Evolutionary conservation across 176 grass and related monocot species (phyloP).

Genomic region (Saccharum spontaneum): DNA sequence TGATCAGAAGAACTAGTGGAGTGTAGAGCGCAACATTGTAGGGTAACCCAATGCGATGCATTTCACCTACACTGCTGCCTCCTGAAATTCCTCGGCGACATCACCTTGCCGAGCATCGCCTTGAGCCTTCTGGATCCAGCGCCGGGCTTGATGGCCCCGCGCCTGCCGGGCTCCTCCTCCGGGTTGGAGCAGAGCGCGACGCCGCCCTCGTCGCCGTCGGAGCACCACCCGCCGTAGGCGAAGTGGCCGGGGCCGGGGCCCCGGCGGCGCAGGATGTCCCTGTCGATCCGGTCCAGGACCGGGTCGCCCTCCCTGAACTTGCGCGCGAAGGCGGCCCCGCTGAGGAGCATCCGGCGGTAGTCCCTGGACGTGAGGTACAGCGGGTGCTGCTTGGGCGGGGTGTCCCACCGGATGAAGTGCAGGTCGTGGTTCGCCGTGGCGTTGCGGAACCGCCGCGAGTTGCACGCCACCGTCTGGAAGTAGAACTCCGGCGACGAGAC

Average conservation of each 20-base stretch:
- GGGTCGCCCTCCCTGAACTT: slow-evolving; percentile 77
- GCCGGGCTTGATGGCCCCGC: slow-evolving; percentile 60
- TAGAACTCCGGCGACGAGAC: slow-evolving; percentile 96
- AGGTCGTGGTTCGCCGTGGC: slow-evolving; percentile 79
- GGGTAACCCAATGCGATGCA: background rate
- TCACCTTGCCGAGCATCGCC: slow-evolving; percentile 54
- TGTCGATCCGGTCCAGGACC: slow-evolving; percentile 80
- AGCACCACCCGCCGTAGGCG: slow-evolving; percentile 84
- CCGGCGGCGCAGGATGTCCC: slow-evolving; percentile 67
- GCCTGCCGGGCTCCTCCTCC: slow-evolving; percentile 18
- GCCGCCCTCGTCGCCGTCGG: background rate
- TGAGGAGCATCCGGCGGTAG: slow-evolving; percentile 78
- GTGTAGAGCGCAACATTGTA: background rate
- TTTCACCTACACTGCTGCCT: slow-evolving; percentile 70
- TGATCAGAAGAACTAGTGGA: background rate
- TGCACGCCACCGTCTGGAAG: slow-evolving; percentile 98
- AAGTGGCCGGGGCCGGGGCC: slow-evolving; percentile 37
- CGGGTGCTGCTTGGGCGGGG: slow-evolving; percentile 93
- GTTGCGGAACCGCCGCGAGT: slow-evolving; percentile 65
- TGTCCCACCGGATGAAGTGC: slow-evolving; percentile 86
- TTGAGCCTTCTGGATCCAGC: slow-evolving; percentile 75
- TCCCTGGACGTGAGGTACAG: slow-evolving; percentile 66
- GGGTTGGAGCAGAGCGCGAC: slow-evolving; percentile 49
- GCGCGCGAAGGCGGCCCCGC: slow-evolving; percentile 66
- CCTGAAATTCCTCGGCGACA: slow-evolving; percentile 45